phyloP scores from a whole-genome alignment of 495 filamentous ascomycete species.

The Penicillium steckii region DNA sequence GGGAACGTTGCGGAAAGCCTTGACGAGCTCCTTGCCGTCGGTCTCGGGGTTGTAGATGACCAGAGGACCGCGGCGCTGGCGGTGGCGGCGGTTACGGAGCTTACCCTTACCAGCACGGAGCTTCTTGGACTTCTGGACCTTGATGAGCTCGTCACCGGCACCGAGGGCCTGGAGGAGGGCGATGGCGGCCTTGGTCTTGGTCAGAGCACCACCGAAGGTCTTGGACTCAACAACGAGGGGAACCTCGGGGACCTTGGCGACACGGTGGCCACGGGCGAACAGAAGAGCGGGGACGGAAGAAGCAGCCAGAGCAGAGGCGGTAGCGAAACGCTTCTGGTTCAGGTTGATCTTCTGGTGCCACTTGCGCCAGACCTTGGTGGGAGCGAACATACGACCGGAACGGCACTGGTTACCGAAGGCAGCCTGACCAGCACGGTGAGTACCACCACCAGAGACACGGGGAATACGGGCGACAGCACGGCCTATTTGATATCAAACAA shows the following conservation, averaged over 20 bases:
- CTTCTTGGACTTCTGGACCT: slow-evolving; percentile 92
- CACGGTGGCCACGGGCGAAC: slow-evolving; percentile 93
- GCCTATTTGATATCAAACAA: slow-evolving; percentile 52
- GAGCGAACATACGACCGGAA: slow-evolving; percentile 99
- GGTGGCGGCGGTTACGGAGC: slow-evolving; percentile 88
- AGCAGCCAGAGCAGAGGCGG: slow-evolving; percentile 92
- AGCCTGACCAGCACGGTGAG: slow-evolving; percentile 99
- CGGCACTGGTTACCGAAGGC: slow-evolving; percentile 99
- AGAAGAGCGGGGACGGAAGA: slow-evolving; percentile 92
- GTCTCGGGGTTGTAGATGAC: slow-evolving; percentile 92
- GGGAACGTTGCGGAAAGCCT: slow-evolving; percentile 95
- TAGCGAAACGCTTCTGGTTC: slow-evolving; percentile 96
- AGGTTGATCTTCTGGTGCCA: slow-evolving; percentile 99
- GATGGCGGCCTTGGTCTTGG: slow-evolving; percentile 87
- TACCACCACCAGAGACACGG: slow-evolving; percentile 99
- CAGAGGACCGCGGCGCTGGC: slow-evolving; percentile 94
- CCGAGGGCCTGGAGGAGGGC: slow-evolving; percentile 84
- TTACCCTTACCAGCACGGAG: slow-evolving; percentile 97
- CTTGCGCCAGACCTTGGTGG: slow-evolving; percentile 99
- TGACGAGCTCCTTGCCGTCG: slow-evolving; percentile 87
- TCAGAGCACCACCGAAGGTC: slow-evolving; percentile 73
- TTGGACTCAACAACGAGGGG: slow-evolving; percentile 92
- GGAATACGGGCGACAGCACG: slow-evolving; percentile 99
- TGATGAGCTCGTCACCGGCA: slow-evolving; percentile 84
- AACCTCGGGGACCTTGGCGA: slow-evolving; percentile 89